phyloP scores from a whole-genome alignment of 2,329 filamentous ascomycete genomes.

The Curvularia verruculosa region DNA sequence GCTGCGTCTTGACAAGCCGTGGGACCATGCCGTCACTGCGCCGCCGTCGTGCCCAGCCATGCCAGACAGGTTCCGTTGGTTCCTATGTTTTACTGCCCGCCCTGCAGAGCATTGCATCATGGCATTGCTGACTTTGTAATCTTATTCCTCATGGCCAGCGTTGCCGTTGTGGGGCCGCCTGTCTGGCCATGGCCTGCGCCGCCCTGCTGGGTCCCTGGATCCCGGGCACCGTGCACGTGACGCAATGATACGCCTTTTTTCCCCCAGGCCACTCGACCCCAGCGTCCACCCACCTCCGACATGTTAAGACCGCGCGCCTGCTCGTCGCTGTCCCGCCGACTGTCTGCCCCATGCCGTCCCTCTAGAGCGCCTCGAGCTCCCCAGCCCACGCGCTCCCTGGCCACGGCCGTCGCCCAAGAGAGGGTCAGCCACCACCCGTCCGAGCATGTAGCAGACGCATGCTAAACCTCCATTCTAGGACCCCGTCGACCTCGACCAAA shows the following conservation, averaged over 20 bases:
- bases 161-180: slow-evolving; percentile 14
- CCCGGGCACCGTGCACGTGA: slow-evolving; percentile 16
- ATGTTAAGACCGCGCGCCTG: slow-evolving; percentile 44
- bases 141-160: slow-evolving; percentile 8
- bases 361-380: slow-evolving; percentile 24
- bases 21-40: background rate
- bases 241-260: slow-evolving; percentile 21
- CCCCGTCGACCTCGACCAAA: slow-evolving; percentile 81
- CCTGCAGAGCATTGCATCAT: background rate
- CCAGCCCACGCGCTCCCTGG: slow-evolving; percentile 35
- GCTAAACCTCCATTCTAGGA: slow-evolving; percentile 60
- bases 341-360: slow-evolving; percentile 27
- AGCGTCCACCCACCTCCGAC: slow-evolving; percentile 12
- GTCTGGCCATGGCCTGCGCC: slow-evolving; percentile 2
- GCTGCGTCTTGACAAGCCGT: background rate
- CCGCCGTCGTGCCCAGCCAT: background rate
- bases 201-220: slow-evolving; percentile 5
- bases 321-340: slow-evolving; percentile 37
- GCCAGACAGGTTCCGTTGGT: background rate
- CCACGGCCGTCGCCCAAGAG: slow-evolving; percentile 43
- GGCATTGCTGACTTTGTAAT: no score
- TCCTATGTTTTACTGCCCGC: background rate
- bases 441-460: slow-evolving; percentile 8
- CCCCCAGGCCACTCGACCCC: slow-evolving; percentile 8
- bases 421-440: slow-evolving; percentile 33